Evolutionary conservation across 2,329 filamentous ascomycete species (phyloP), one percentile per base, ranked within the genome.

Genomic region (Aureobasidium pullulans): DNA sequence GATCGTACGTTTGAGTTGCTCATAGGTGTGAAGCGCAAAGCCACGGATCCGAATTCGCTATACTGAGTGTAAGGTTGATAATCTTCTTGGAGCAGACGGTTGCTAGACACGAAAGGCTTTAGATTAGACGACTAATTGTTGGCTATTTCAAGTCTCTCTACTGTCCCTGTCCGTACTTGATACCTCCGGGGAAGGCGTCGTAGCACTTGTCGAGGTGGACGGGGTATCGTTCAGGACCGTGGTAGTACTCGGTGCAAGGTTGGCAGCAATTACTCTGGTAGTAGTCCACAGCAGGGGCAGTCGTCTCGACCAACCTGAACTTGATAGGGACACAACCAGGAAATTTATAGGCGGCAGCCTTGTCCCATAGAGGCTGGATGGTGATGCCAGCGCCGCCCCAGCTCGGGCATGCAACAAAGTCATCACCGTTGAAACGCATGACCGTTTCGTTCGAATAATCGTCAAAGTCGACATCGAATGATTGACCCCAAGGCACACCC

Each of bases 241-340:
- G 23, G 23, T 23, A 23, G 23, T 23, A 23, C 23, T 23, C 23
- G 23, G 23, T 23, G 23, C 23, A 23, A 23, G 23, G 23, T 23
- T 23, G 23, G 23, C 23, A 23, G 34, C 34, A 36, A 36, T 36
- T 13, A 9, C 8, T 8, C 34, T 42, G 11, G 39, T 71, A 47
- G 43, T 47, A 28, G 8, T 47, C 43, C 8, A 28, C n/a, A 81
- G 43, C 16, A 9, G n/a, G 43, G 11, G 19, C n/a, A 28, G 23
- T 19, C 5, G 43, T 47, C 43, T 47, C 43, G 11, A 10, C 16
- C 43, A 47, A 16, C 7, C 19, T 23, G n/a, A 47, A 28, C 43
- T 47, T 47, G 43, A 47, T 28, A 13, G 43, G 43, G 9, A 11
- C 11, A 16, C 43, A 47, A 7, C 39, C 15, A 23, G 23, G 23